A percentile compares a stretch with the other conserved stretches of the same genome.
phyloP scores from a whole-genome alignment of 1,139 yeast genomes.

The Suhomyces atakaporum region DNA sequence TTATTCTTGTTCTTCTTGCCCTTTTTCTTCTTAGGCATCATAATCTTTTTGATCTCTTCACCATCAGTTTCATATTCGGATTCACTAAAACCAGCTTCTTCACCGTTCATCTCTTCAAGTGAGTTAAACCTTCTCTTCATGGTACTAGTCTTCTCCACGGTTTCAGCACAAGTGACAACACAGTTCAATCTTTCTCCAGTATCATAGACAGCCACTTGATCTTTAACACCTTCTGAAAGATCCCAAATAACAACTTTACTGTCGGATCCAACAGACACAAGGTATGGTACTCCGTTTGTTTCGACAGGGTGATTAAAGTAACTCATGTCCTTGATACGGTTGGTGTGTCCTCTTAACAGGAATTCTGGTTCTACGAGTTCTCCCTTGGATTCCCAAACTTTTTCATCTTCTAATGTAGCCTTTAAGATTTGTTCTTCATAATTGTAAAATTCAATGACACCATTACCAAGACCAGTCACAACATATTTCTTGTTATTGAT shows the following conservation, averaged over 20 bases:
- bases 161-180: conserved; percentile 74
- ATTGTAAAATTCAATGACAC: conserved; percentile 61
- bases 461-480: conserved; percentile 71
- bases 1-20: conserved; percentile 44
- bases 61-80: conserved; percentile 70
- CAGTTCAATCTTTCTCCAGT: conserved; percentile 94
- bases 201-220: conserved; percentile 87
- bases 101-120: conserved; percentile 28
- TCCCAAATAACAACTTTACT: conserved; percentile 94
- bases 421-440: conserved; percentile 32
- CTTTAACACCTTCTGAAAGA: conserved; percentile 48
- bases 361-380: conserved; percentile 50
- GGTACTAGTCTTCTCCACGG: conserved; percentile 69
- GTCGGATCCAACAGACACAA: conserved; percentile 87
- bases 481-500: conserved; percentile 55
- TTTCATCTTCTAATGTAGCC: conserved; percentile 25
- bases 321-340: conserved; percentile 78
- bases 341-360: conserved; percentile 74
- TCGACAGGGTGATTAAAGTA: conserved; percentile 47
- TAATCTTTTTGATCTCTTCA: conserved; percentile 51
- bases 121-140: conserved; percentile 66
- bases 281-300: conserved; percentile 42
- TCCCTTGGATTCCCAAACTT: conserved; percentile 31
- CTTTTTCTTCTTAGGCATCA: conserved; percentile 39
- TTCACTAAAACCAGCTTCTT: conserved; percentile 43